phyloP scores from a whole-genome alignment of 768 basidiomycete species.

The Strobilomyces dryophilus region DNA sequence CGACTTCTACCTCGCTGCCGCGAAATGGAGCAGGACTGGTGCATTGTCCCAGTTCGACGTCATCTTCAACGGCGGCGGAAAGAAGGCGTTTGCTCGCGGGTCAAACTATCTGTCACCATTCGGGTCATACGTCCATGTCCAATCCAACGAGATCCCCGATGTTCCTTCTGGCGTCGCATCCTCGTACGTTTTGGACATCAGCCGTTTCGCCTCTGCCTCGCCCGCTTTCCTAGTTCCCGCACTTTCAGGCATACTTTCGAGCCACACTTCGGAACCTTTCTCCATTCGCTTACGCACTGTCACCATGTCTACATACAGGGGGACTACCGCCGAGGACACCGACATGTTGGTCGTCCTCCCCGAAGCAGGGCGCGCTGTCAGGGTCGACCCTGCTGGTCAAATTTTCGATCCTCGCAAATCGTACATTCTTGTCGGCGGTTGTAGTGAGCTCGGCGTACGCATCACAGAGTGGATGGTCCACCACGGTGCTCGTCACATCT shows the following conservation, averaged over 20 bases:
- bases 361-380: not conserved
- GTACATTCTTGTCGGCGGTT: constrained; percentile 19
- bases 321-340: not conserved
- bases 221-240: constrained; percentile 16
- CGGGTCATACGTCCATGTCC: constrained; percentile 25
- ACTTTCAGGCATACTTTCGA: constrained; percentile 17
- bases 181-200: constrained; percentile 20
- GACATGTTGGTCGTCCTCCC: constrained; percentile 20
- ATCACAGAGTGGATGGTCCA: constrained; percentile 33
- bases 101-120: constrained; percentile 21
- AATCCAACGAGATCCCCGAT: constrained; percentile 10
- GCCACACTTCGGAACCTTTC: constrained; percentile 17
- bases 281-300: constrained; percentile 4
- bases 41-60: constrained; percentile 17
- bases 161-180: constrained; percentile 18
- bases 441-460: constrained; percentile 22
- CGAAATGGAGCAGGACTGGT: constrained; percentile 15
- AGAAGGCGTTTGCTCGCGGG: constrained; percentile 12
- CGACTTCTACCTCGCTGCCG: constrained; percentile 5
- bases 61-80: constrained; percentile 23
- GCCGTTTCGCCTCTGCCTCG: constrained; percentile 17
- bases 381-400: constrained; percentile 24
- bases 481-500: constrained; percentile 30
- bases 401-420: constrained; percentile 30
- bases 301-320: constrained; percentile 11